A percentile compares a stretch with the other conserved stretches of the same genome.
Conservation (phyloP, 768 basidiomycete genomes). For the Lyophyllum shimeji region DNA sequence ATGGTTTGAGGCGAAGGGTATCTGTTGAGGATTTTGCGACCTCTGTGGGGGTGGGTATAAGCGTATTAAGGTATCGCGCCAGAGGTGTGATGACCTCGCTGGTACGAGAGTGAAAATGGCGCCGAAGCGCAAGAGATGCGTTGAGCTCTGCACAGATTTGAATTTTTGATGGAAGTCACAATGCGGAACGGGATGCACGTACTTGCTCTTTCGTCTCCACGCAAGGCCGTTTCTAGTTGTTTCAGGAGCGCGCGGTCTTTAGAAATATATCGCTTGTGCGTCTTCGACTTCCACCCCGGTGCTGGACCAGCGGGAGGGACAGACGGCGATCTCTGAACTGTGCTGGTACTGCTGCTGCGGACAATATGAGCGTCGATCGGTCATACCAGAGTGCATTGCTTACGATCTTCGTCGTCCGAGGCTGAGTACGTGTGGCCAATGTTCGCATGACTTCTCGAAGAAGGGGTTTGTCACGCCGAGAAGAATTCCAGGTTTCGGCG, state of each 20-base stretch:
- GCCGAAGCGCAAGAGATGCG: slow-evolving; percentile 65
- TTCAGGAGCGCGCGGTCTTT: slow-evolving; percentile 80
- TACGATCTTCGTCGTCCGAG: slow-evolving; percentile 54
- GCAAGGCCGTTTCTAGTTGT: slow-evolving; percentile 62
- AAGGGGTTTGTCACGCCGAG: slow-evolving; percentile 90
- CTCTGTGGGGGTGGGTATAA: slow-evolving; percentile 74
- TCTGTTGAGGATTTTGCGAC: slow-evolving; percentile 33
- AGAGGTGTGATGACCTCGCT: slow-evolving; percentile 86
- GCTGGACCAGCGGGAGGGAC: slow-evolving; percentile 46
- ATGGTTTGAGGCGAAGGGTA: slow-evolving; percentile 60
- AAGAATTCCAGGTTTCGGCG: slow-evolving; percentile 74
- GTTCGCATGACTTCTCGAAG: slow-evolving; percentile 73
- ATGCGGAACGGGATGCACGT: slow-evolving; percentile 23
- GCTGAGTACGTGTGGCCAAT: slow-evolving; percentile 86
- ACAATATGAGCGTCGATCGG: background rate
- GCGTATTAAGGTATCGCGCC: slow-evolving; percentile 85
- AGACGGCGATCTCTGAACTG: slow-evolving; percentile 23
- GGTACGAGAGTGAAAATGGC: slow-evolving; percentile 84
- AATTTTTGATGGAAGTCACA: background rate
- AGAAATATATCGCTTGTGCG: slow-evolving; percentile 80
- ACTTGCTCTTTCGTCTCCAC: slow-evolving; percentile 51
- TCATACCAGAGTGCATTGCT: slow-evolving; percentile 12
- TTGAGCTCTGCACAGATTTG: slow-evolving; percentile 49
- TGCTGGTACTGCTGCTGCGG: slow-evolving; percentile 2
- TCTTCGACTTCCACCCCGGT: slow-evolving; percentile 77